Evolutionary conservation across 208 protist genomes (phyloP).

Genomic region (Leishmania amazonensis): DNA sequence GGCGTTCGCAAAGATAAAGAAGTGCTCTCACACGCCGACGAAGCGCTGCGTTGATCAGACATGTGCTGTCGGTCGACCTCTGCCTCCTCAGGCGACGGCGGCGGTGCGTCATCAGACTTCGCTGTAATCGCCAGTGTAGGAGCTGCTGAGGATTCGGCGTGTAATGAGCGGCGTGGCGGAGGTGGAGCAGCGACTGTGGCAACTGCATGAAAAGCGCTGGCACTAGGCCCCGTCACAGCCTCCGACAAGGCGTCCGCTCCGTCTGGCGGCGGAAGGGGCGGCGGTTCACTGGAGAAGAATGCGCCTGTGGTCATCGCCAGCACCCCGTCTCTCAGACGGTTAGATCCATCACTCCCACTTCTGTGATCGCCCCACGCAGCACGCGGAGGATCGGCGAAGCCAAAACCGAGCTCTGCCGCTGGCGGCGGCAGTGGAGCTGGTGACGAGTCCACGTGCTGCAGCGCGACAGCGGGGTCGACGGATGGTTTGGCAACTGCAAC

Average conservation of each 20-base stretch:
- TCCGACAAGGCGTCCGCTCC: not conserved
- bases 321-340: not conserved
- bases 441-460: constrained; percentile 1
- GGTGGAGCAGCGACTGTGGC: not conserved
- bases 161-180: not conserved
- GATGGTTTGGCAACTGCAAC: not conserved
- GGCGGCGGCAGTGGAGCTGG: not conserved
- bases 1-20: not conserved
- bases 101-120: constrained; percentile 15
- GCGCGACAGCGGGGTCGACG: not conserved
- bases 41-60: not conserved
- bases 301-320: not conserved
- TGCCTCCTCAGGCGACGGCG: constrained; percentile 19
- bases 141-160: not conserved
- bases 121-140: not conserved
- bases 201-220: not conserved
- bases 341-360: not conserved
- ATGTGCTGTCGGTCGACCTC: not conserved
- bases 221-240: not conserved
- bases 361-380: not conserved
- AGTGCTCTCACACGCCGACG: not conserved
- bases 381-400: constrained; percentile 17
- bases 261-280: constrained; percentile 22
- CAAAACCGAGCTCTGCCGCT: constrained; percentile 5
- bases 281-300: constrained; percentile 18